Conservation (phyloP, 257 asterid genomes). For the Lantana camara region DNA sequence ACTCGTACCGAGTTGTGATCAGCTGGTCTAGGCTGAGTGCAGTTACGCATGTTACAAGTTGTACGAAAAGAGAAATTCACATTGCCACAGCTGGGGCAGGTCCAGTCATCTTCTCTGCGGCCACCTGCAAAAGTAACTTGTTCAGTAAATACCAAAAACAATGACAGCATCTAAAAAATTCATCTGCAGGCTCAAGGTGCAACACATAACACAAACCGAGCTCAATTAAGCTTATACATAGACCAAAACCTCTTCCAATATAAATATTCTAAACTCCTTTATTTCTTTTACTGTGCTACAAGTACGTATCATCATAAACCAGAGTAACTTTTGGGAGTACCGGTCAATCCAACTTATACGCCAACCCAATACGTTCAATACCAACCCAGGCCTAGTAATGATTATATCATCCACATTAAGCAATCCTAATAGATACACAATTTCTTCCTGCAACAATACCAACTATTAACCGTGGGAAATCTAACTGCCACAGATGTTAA, state of each 20-base stretch:
- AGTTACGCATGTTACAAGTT: slow-evolving; percentile 88
- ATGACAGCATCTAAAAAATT: neutral
- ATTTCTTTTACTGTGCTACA: neutral
- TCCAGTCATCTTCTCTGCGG: slow-evolving; percentile 97
- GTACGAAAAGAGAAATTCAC: slow-evolving; percentile 91
- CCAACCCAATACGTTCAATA: too few species aligned
- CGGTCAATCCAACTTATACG: neutral
- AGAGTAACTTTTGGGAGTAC: neutral
- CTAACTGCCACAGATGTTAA: slow-evolving; percentile 8
- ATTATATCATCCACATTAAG: neutral
- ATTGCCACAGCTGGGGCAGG: slow-evolving; percentile 89
- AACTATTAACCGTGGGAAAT: neutral
- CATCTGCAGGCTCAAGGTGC: neutral
- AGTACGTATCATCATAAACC: neutral
- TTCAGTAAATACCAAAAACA: slow-evolving; percentile 11
- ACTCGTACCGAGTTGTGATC: slow-evolving; percentile 72
- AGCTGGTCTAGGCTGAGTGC: slow-evolving; percentile 91
- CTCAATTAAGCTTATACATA: neutral
- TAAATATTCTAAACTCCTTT: neutral
- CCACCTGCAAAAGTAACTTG: slow-evolving; percentile 55
- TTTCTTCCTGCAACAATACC: neutral
- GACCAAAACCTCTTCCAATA: neutral
- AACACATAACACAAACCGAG: neutral
- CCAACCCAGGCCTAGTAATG: neutral
- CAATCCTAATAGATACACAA: neutral